Base-by-base conservation (phyloP, 176 grass and related monocot species). In the Poa annua region DNA sequence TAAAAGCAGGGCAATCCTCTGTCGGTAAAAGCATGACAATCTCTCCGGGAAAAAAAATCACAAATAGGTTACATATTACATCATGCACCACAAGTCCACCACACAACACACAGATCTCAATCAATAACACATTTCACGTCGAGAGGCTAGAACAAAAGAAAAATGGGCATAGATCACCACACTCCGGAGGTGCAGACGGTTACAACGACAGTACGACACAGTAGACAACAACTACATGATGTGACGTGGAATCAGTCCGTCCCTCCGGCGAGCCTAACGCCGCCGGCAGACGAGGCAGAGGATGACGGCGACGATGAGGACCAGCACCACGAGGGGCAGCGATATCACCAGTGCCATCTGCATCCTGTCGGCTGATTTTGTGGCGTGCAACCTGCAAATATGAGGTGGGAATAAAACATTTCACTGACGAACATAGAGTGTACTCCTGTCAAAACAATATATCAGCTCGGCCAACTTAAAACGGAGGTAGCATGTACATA, bases 311-410 rank as follows among this genome's bases (percentile, higher is more conserved):
- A 91, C 12, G 68, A 94, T 78, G 25, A 94, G 17, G 64, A 77
- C 45, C 41, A 94, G 72, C 22, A 68, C 85, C 67, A 94, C 59
- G 10, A 94, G 82, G n/a, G 92, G 92, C 86, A 94, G 79, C 74
- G 89, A 94, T 86, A 94, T 94, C 80, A 94, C 80, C 75, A 89
- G 83, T 76, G 91, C 92, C 39, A 94, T 11, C 71, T 94, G 68
- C 92, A 94, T 94, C 50, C 47, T 71, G 66, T 39, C 11, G 38
- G 19, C 4, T 69, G 36, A 1, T 69, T 11, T 39, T 42, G 2
- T 2, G 66, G 6, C 29, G 29, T 29, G 35, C 35, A 36, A 36
- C 35, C 35, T 36, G 35, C 35, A 36, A 6, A 36, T 36, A 5
- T 36, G 35, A 49, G 5, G 35, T 1, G 35, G 35, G 35, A 36